Evolutionary conservation across 805 yeast genomes (phyloP), one percentile per base, ranked within the genome.

Genomic region (Nakazawaea ambrosiae): DNA sequence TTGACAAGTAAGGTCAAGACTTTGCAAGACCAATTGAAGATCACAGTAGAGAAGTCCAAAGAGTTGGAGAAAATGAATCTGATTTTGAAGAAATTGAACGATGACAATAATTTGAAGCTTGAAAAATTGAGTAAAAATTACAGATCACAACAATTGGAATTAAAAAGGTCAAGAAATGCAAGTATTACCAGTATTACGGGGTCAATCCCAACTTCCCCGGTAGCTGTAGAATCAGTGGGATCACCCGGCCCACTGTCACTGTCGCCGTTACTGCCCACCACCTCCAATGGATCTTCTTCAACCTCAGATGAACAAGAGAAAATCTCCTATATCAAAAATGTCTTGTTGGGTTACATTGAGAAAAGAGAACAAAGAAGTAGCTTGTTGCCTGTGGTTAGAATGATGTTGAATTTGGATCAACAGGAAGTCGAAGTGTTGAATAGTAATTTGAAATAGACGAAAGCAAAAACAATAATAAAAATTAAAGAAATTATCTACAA

Each of bases 311-410:
- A 50, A 18, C 53, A 53, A 14, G 68, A 66, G 33, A 81, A 76
- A 48, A 66, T 81, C 16, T 85, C 94, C 10, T 90, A 90, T 54
- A 68, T 88, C 36, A 85, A 84, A 55, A 92, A 92, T 53, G 96
- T 90, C 2, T 58, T 90, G n/a, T 62, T 90, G 2, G 97, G 97
- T 2, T 92, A 83, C 54, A 59, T 92, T 38, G 96, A 89, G 51
- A 96, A 85, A 53, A 83, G 73, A 51, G 98, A 90, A n/a, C 97
- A 89, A 58, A 69, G 97, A 42, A 76, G 69, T 20, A 86, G 80
- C 55, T 67, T 90, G 30, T 62, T 92, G 23, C 97, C 97, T 0
- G 97, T 92, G 5, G 65, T 90, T 18, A 73, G 89, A 34, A 78
- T 85, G 46, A 58, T 90, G 36, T 68, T 90, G 42, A 75, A 78